Percentiles rank a stretch among this genome's conserved stretches.
phyloP scores from a whole-genome alignment of 441 rosid species.

The Aleurites moluccanus region DNA sequence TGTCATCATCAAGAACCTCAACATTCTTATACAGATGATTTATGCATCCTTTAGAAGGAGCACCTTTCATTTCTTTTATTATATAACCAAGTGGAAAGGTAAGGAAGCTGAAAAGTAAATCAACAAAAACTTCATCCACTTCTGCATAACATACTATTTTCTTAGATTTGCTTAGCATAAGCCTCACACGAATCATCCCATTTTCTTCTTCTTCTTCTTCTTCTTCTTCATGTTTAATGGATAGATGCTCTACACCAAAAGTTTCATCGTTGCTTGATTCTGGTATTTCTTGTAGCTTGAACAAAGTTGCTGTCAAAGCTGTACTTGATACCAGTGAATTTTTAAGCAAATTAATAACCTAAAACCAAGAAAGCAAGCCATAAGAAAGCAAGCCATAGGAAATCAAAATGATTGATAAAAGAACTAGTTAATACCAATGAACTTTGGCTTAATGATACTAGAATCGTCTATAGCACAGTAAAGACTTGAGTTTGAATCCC shows the following conservation, averaged over 20 bases:
- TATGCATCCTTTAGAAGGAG: conserved; percentile 16
- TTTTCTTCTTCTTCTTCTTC: not conserved
- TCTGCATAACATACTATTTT: conserved; percentile 30
- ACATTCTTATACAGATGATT: conserved; percentile 24
- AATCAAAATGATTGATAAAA: not conserved
- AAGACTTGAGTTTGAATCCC: too few relatives aligned
- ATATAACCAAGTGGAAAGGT: conserved; percentile 29
- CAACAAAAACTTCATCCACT: conserved; percentile 27
- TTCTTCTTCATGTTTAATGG: not conserved
- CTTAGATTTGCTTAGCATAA: conserved; percentile 27
- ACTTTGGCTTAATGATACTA: too few relatives aligned
- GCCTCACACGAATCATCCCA: conserved; percentile 22
- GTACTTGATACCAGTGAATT: conserved; percentile 19
- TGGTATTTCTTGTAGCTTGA: not conserved
- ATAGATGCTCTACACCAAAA: not conserved
- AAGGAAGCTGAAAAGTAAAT: conserved; percentile 36
- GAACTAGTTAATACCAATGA: too few relatives aligned
- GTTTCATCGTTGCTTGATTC: not conserved
- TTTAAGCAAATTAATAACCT: conserved; percentile 24
- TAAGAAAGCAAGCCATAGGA: conserved; percentile 12
- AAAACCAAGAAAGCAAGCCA: not conserved
- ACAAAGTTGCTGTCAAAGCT: conserved; percentile 25
- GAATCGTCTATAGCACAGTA: too few relatives aligned
- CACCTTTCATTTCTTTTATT: conserved; percentile 11
- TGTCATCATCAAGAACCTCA: conserved; percentile 16